Evolutionary conservation across 352 stramenopile species (phyloP), one percentile per base, ranked within the genome.

Genomic region (Phytopythium ostracodes): DNA sequence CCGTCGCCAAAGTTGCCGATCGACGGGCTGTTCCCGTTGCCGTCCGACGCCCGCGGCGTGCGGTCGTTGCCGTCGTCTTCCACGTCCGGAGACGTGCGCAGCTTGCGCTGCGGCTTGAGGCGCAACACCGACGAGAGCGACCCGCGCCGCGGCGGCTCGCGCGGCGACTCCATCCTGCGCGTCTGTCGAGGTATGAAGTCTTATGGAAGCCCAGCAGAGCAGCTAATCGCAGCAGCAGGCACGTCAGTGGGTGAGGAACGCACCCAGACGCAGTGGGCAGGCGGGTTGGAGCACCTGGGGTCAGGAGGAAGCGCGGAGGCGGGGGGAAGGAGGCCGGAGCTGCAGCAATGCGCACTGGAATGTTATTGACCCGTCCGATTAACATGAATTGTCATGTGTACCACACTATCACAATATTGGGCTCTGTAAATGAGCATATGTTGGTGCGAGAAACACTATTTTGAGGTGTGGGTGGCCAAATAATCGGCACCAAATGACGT

Each of bases 101-200:
- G 60, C 44, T 64, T 66, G 36, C 42, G 64, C 49, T 60, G 55
- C 18, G 56, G 54, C 17, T 50, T 31, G 35, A 52, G 24, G 8
- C 54, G 54, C 54, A 60, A 38, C 38, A 60, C 17, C n/a, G 54
- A 50, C 8, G 54, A 24, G 36, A 60, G 54, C 54, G 54, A 42
- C 40, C 33, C 52, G 52, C 35, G 35, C 12, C 40, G 54, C 24
- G 54, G 40, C 14, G 54, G 54, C 22, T 60, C 40, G 54, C 40
- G 54, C n/a, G 54, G 54, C 4, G 54, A 60, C 54, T 60, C 54
- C 54, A 60, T 60, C 33, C 4, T 18, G n/a, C n/a, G n/a, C n/a
- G n/a, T n/a, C n/a, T n/a, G n/a, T n/a, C n/a, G n/a, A n/a, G n/a
- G n/a, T n/a, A n/a, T n/a, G n/a, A n/a, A n/a, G n/a, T n/a, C 8